Evolutionary conservation across 2,329 filamentous ascomycete genomes (phyloP).

Genomic region (Xylaria sp.): DNA sequence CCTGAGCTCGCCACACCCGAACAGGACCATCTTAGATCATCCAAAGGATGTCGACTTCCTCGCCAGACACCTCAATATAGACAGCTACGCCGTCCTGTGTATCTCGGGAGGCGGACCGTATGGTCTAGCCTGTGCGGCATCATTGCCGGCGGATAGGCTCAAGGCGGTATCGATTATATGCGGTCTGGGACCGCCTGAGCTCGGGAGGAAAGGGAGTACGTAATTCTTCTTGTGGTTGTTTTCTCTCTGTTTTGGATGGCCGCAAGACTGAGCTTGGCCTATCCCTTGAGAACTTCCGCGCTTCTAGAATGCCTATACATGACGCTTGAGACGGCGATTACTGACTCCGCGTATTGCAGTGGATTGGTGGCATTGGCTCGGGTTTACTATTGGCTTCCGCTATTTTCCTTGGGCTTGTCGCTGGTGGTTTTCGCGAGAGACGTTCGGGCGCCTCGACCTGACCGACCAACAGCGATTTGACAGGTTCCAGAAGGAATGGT

Average conservation of each 20-base stretch:
- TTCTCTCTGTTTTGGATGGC: no score
- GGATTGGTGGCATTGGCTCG: conserved; percentile 30
- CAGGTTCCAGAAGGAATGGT: conserved; percentile 28
- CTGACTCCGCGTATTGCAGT: conserved; percentile 20
- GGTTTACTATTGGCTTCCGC: conserved; percentile 28
- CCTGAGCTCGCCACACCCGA: conserved; percentile 26
- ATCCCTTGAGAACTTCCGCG: not conserved
- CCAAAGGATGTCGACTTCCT: conserved; percentile 25
- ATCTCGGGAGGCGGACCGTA: conserved; percentile 33
- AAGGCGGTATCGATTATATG: conserved; percentile 31
- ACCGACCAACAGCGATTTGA: conserved; percentile 26
- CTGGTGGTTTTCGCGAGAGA: conserved; percentile 31
- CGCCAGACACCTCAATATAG: conserved; percentile 25
- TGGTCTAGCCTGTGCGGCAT: conserved; percentile 32
- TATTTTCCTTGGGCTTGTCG: conserved; percentile 26
- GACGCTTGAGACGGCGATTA: not conserved
- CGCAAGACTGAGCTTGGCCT: no score
- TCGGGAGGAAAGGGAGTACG: conserved; percentile 27
- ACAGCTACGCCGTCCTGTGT: conserved; percentile 29
- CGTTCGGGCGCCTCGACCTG: conserved; percentile 26
- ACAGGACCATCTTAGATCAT: conserved; percentile 25
- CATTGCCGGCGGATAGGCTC: conserved; percentile 28
- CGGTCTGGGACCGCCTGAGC: conserved; percentile 25
- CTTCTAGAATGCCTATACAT: not conserved
- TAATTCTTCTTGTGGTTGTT: not conserved